Percentiles rank a stretch among this genome's conserved stretches.
These are phyloP conservation scores for Fistulinella staudtii DNA, from an alignment of 1,284 basidiomycete genomes.

Conservation along the genomic window DNA sequence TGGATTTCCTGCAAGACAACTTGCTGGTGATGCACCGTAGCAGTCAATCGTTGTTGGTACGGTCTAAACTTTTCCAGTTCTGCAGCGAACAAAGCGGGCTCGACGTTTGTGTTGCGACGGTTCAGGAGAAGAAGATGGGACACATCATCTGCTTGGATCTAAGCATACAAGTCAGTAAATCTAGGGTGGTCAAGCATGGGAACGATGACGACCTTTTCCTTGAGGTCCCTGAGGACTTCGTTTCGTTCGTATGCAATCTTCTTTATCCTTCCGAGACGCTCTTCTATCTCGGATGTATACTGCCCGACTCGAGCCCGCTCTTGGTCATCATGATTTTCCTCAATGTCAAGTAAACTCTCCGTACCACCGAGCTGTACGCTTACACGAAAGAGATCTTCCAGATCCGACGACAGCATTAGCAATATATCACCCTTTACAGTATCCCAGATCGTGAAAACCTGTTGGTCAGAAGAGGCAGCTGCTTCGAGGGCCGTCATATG, in stretches of 20 bases:
- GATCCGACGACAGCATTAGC: constrained; percentile 58
- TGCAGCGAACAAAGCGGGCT: constrained; percentile 84
- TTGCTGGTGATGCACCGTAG: constrained; percentile 78
- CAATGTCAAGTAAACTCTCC: constrained; percentile 66
- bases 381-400: constrained; percentile 72
- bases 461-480: constrained; percentile 75
- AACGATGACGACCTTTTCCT: constrained; percentile 70
- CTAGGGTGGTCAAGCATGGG: background rate
- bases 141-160: constrained; percentile 96
- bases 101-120: constrained; percentile 79
- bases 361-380: constrained; percentile 46
- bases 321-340: constrained; percentile 63
- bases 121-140: constrained; percentile 93
- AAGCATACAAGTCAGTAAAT: constrained; percentile 5
- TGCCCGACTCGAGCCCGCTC: constrained; percentile 65
- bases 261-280: constrained; percentile 69
- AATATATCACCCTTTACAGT: constrained; percentile 65
- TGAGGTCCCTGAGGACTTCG: constrained; percentile 88
- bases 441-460: constrained; percentile 76
- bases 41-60: constrained; percentile 77
- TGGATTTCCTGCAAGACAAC: constrained; percentile 67
- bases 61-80: constrained; percentile 96
- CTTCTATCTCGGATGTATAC: constrained; percentile 74
- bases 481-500: constrained; percentile 75
- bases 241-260: constrained; percentile 83